Evolutionary conservation across 768 basidiomycete genomes (phyloP), one percentile per base, ranked within the genome.

Genomic region (Pilatotrama ljubarskyi): DNA sequence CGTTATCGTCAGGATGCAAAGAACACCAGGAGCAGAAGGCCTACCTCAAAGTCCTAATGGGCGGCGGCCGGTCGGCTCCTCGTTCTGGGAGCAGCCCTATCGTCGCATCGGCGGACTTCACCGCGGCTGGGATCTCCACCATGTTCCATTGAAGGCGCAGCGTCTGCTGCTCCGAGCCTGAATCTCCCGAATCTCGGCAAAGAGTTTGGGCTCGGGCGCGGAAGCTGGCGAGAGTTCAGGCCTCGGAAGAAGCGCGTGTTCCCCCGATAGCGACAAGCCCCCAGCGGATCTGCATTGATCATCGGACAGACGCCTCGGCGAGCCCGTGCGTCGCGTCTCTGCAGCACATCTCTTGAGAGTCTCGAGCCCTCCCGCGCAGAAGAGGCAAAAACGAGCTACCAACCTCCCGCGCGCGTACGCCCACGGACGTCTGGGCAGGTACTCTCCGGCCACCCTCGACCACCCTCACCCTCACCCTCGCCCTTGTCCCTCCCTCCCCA

Each of bases 101-200:
- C 38, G 43, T 55, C 20, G 65, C 62, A 8, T 66, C 64, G 7
- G 56, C 66, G 22, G 64, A 64, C 53, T 60, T 67, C 56, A 59
- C 55, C 8, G 20, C 46, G 25, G 47, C 37, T 13, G 63, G 66
- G 17, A 61, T 59, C 49, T 5, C 49, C 35, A 59, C 66, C 29
- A 58, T 22, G 13, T 63, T 66, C 42, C 54, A 59, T 41, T 59
- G 56, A 55, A 22, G 6, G 35, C 18, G 53, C 46, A 18, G 25
- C 43, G n/a, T 42, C 24, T 20, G 51, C 37, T n/a, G 38, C 59
- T 48, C 36, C 29, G 26, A 32, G 37, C 46, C n/a, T 10, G 11
- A 17, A 15, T 41, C 44, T 35, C 40, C 8, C 40, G n/a, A 44
- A 59, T 53, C 58, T 53, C 51, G 52, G 51, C 44, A 17, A 35